phyloP scores from a whole-genome alignment of 2,329 filamentous ascomycete genomes.

The Aspergillus ibericus region DNA sequence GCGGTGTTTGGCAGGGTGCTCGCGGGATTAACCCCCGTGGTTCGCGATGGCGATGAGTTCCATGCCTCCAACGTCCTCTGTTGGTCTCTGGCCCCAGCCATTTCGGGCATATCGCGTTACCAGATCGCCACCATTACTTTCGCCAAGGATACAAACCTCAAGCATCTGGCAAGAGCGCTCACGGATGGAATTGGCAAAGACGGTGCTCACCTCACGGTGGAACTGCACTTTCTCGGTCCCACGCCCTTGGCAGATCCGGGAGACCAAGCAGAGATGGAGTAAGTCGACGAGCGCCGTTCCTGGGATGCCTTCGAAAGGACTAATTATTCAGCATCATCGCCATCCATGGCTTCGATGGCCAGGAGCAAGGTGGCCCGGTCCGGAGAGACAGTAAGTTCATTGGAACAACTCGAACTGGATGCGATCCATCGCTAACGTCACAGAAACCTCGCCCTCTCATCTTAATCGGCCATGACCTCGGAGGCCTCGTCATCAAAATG shows the following conservation, averaged over 20 bases:
- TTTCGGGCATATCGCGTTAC: neutral
- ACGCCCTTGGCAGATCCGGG: neutral
- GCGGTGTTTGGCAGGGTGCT: neutral
- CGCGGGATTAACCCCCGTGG: neutral
- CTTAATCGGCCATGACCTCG: neutral
- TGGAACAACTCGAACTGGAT: neutral
- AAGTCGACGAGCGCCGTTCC: neutral
- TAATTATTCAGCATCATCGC: neutral
- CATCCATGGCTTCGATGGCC: neutral
- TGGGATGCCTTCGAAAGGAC: neutral
- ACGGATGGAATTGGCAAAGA: neutral
- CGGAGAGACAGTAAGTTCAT: neutral
- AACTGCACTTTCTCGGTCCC: neutral
- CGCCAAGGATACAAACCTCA: neutral
- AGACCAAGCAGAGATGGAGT: neutral
- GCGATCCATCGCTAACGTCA: neutral
- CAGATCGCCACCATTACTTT: neutral
- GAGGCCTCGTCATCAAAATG: neutral
- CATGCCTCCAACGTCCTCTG: neutral
- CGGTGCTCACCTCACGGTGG: neutral
- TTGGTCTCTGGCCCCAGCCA: neutral
- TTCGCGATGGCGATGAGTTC: neutral
- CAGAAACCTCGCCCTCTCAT: neutral
- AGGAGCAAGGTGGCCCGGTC: neutral
- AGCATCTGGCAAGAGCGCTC: neutral